Evolutionary conservation across 1,139 yeast species (phyloP), one percentile per base, ranked within the genome.

Genomic region (Saccharomyces hybrid): DNA sequence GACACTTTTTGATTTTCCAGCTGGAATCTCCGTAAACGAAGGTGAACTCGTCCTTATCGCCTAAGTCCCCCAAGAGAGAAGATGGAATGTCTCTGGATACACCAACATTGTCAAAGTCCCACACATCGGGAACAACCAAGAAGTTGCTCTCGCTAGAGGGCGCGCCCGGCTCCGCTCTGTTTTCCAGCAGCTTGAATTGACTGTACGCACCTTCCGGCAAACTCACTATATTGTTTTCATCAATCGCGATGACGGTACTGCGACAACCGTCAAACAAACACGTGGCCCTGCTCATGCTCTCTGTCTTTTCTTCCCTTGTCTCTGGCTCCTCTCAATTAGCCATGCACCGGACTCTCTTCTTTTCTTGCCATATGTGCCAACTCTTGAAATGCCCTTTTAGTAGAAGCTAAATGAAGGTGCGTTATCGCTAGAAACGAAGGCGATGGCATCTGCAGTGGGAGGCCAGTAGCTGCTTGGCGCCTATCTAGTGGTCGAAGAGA

Each of bases 21-120:
- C 48, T 50, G 25, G 54, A 51, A 28, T 55, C 57, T 5, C 57
- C 57, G 34, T 55, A 54, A 8, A 44, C 49, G 23, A 58, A 56
- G n/a, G 25, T 20, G 46, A 38, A 26, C 27, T 48, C 27, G 4
- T 26, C 20, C 28, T 48, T 34, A 26, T 51, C 23, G 38, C 44
- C 49, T 5, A 48, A 4, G n/a, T 29, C 50, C 5, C 29, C 46
- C 6, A 31, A 29, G 25, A 51, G 41, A 16, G 28, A 41, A 13
- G 67, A 62, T 14, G 70, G 68, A 7, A 78, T 56, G 27, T 82
- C 76, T 64, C 76, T 73, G 1, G 89, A 83, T 2, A 85, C 93
- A 0, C 89, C 91, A 49, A 85, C 79, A 63, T 85, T 85, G 60
- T 85, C 91, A 61, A 85, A 85, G 59, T 81, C 85, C 91, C 91